Evolutionary conservation across 495 filamentous ascomycete species (phyloP), one percentile per base, ranked within the genome.

Genomic region (Apiosordaria backusii): DNA sequence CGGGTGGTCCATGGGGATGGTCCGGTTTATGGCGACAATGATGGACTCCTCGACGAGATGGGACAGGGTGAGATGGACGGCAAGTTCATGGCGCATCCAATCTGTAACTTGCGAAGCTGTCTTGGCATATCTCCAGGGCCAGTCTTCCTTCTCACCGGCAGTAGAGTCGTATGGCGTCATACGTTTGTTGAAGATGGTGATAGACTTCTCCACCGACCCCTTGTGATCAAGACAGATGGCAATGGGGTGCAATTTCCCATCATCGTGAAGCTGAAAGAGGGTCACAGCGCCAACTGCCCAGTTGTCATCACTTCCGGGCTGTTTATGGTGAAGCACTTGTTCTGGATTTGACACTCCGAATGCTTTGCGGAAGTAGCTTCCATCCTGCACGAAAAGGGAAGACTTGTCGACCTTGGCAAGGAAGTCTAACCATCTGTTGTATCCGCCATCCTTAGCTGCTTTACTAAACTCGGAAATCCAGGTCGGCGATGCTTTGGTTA

Each of bases 51-150:
- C 82, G 55, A 83, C 70, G 4, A 84, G 68, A 66, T 84, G 82
- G 4, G 80, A 80, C 15, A 80, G 63, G 7, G 74, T 77, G 7
- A 84, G 75, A 64, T 84, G 82, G 10, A 82, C 76, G 2, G 67
- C 69, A 50, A 83, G 57, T 68, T 83, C 81, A 68, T 84, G 82
- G 21, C 80, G 72, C 63, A 78, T 71, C 82, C 82, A 84, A 71
- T 84, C 82, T 0, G 77, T 77, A 13, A 75, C 73, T 63, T 83
- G 82, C 6, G 77, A 78, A 62, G 80, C 82, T 1, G 80, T 82
- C 67, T 84, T 84, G 21, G 82, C 82, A 69, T 83, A 84, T 55
- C 82, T 71, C 82, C 82, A 84, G 0, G 79, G 75, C 81, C 80
- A 84, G 72, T 84, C 82, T 1, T 75, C 63, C 59, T 77, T 76